Evolutionary conservation across 352 stramenopile genomes (phyloP).

Genomic region (Vaucheria bursata): DNA sequence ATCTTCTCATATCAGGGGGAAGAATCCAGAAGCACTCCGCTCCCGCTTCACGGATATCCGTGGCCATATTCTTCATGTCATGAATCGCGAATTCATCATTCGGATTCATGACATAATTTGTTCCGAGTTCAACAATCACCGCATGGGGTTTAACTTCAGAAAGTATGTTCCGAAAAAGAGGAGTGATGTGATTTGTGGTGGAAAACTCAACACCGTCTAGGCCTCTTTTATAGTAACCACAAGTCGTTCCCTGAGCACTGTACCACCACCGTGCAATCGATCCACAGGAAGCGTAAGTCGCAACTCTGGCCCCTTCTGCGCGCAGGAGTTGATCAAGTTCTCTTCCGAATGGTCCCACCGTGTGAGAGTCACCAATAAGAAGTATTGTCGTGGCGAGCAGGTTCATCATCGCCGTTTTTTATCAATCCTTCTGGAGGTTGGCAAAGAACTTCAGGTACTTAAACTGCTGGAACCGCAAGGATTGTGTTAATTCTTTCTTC

Average conservation of each 20-base stretch:
- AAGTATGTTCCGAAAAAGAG: background rate
- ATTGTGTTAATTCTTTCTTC: too few relatives aligned
- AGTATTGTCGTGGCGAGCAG: too few relatives aligned
- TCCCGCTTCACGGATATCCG: background rate
- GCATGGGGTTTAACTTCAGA: background rate
- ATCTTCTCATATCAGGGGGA: background rate
- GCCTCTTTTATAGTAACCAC: background rate
- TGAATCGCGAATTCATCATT: background rate
- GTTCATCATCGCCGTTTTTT: too few relatives aligned
- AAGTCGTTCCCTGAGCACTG: background rate
- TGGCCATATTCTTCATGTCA: background rate
- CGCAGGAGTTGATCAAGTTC: background rate
- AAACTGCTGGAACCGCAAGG: too few relatives aligned
- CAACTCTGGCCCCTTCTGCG: background rate
- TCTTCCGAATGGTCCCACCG: background rate
- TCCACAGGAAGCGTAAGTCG: background rate
- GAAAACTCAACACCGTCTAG: too few relatives aligned
- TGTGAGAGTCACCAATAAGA: slow-evolving; percentile 1
- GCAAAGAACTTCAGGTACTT: too few relatives aligned
- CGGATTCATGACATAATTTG: background rate
- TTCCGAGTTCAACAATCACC: background rate
- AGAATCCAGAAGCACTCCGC: background rate
- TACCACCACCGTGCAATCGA: background rate
- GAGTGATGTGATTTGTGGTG: background rate
- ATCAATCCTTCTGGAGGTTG: too few relatives aligned